These are phyloP conservation scores for Clonostachys rhizophaga DNA, from an alignment of 2,329 filamentous ascomycete genomes.

Conservation along the genomic window DNA sequence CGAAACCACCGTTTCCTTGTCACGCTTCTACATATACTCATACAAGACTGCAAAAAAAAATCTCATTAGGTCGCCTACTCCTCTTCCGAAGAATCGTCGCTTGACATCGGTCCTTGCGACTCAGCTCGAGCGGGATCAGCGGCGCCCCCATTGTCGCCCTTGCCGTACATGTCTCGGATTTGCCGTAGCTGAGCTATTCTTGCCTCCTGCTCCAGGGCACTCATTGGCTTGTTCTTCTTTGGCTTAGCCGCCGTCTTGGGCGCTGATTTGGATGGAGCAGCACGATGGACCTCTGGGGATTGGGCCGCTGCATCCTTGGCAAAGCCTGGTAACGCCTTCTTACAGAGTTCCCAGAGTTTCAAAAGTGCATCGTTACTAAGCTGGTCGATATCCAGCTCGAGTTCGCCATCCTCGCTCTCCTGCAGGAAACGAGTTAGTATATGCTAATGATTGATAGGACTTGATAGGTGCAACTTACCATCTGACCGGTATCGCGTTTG, in stretches of 20 bases:
- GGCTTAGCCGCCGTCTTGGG: conserved; percentile 36
- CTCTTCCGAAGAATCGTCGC: conserved; percentile 7
- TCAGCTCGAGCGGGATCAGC: too few species aligned
- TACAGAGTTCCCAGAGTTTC: conserved; percentile 43
- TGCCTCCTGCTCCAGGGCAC: conserved; percentile 62
- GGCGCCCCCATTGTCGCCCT: conserved; percentile 7
- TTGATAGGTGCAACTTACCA: conserved; percentile 45
- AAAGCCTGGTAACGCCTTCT: conserved; percentile 34
- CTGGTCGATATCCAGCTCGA: conserved; percentile 56
- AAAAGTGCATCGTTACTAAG: conserved; percentile 49
- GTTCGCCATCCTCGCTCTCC: conserved; percentile 56
- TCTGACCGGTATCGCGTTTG: conserved; percentile 75
- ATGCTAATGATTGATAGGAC: background rate
- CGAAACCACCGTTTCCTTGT: too few species aligned
- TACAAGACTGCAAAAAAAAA: background rate
- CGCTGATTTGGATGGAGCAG: conserved; percentile 18
- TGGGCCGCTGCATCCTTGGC: conserved; percentile 22
- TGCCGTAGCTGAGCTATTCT: conserved; percentile 57
- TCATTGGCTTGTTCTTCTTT: conserved; percentile 75
- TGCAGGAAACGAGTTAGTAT: conserved; percentile 14
- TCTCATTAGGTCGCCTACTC: conserved; percentile 1
- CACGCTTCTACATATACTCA: background rate
- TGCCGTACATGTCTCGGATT: conserved; percentile 38
- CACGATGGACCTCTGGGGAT: conserved; percentile 21
- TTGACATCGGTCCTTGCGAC: background rate